Evolutionary conservation across 1,284 basidiomycete genomes (phyloP).

Genomic region (Malassezia pachydermatis): DNA sequence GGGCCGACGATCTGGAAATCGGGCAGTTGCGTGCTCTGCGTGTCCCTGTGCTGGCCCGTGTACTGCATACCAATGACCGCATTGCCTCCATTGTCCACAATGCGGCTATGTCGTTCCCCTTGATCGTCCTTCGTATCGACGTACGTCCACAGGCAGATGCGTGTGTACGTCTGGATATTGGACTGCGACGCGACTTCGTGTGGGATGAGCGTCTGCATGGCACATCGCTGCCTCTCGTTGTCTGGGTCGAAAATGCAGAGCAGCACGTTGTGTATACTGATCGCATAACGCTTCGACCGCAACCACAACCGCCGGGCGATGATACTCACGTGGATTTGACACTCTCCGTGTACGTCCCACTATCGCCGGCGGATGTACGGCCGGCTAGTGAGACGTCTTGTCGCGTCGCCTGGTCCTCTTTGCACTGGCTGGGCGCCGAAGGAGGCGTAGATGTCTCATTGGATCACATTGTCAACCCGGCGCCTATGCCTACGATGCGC

Average conservation of each 20-base stretch:
- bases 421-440: constrained; percentile 88
- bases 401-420: constrained; percentile 66
- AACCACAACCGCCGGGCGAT: neutral
- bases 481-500: constrained; percentile 57
- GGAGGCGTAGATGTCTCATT: constrained; percentile 61
- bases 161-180: constrained; percentile 66
- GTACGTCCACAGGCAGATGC: constrained; percentile 67
- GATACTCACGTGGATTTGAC: constrained; percentile 53
- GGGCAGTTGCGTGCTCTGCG: constrained; percentile 66
- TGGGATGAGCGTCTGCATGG: constrained; percentile 76
- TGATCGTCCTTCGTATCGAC: constrained; percentile 59
- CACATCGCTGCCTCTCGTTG: constrained; percentile 73
- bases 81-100: constrained; percentile 70
- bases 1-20: constrained; percentile 73
- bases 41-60: constrained; percentile 65
- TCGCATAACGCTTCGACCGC: constrained; percentile 42
- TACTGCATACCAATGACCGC: constrained; percentile 75
- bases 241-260: constrained; percentile 86
- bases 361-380: constrained; percentile 50
- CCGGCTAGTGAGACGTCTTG: constrained; percentile 17
- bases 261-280: constrained; percentile 73
- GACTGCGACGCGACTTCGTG: constrained; percentile 62
- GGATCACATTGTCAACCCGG: constrained; percentile 66
- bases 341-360: constrained; percentile 60
- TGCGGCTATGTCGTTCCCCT: constrained; percentile 78